Conservation (phyloP, 495 filamentous ascomycete genomes). For the Penicillium crystallinum region DNA sequence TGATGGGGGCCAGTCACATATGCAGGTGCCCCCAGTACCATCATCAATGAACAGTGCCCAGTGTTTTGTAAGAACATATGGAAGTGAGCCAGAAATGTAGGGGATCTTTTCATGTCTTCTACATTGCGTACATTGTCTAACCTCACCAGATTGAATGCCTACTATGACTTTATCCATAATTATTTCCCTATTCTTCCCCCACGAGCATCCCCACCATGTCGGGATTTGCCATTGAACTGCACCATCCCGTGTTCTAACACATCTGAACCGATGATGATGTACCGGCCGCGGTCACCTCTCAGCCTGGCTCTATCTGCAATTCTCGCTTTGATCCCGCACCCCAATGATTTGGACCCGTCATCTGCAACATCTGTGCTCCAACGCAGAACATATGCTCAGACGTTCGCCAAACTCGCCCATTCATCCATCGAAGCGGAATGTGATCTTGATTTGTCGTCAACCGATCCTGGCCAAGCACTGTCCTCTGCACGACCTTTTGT, state of each 20-base stretch:
- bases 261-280: constrained; percentile 35
- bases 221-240: constrained; percentile 43
- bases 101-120: constrained; percentile 7
- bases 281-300: constrained; percentile 48
- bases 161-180: constrained; percentile 55
- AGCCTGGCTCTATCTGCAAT: constrained; percentile 53
- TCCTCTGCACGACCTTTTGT: constrained; percentile 39
- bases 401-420: constrained; percentile 49
- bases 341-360: constrained; percentile 43
- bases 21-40: constrained; percentile 31
- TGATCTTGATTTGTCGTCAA: constrained; percentile 50
- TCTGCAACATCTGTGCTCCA: constrained; percentile 40
- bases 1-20: constrained; percentile 20
- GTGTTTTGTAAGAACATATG: constrained; percentile 37
- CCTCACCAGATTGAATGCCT: constrained; percentile 48
- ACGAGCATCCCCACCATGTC: constrained; percentile 34
- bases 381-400: constrained; percentile 50
- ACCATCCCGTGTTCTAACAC: constrained; percentile 38
- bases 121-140: constrained; percentile 13
- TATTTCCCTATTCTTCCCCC: constrained; percentile 58
- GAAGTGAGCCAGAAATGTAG: constrained; percentile 40
- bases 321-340: constrained; percentile 51
- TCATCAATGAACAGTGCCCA: constrained; percentile 25
- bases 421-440: constrained; percentile 52
- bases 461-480: constrained; percentile 48